phyloP scores from a whole-genome alignment of 306 rosid genomes.

The Comarum palustre region DNA sequence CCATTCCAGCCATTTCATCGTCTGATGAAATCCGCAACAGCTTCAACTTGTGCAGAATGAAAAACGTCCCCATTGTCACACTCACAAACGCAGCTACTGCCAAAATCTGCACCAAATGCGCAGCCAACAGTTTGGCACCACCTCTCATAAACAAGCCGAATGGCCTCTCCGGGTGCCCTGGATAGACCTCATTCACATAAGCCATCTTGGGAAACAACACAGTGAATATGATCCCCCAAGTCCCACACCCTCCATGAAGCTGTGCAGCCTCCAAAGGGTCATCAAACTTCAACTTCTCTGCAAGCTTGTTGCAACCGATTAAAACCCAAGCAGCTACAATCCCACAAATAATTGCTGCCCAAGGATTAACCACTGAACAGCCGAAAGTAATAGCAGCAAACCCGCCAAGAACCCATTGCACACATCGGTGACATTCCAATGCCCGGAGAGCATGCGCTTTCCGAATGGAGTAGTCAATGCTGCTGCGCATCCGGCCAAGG shows the following conservation, averaged over 20 bases:
- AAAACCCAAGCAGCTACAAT: conserved; percentile 57
- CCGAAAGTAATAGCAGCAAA: conserved; percentile 59
- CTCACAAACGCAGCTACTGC: conserved; percentile 43
- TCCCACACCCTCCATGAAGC: conserved; percentile 61
- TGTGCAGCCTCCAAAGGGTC: conserved; percentile 63
- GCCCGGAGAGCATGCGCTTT: conserved; percentile 42
- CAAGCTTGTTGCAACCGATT: conserved; percentile 45
- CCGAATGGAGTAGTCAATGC: conserved; percentile 52
- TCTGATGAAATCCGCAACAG: conserved; percentile 43
- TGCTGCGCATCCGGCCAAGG: conserved; percentile 51
- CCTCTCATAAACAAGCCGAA: conserved; percentile 56
- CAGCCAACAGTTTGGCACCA: conserved; percentile 43
- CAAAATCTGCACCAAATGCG: conserved; percentile 46
- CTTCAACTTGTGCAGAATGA: conserved; percentile 39
- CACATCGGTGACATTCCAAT: conserved; percentile 56
- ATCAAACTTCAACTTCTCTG: conserved; percentile 46
- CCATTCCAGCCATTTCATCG: conserved; percentile 58
- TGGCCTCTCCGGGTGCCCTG: conserved; percentile 39
- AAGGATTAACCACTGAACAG: conserved; percentile 57
- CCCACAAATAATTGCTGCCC: conserved; percentile 67
- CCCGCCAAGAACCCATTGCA: conserved; percentile 65
- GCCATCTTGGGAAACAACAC: conserved; percentile 45
- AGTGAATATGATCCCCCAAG: conserved; percentile 57
- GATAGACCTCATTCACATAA: conserved; percentile 45
- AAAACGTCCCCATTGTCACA: conserved; percentile 52